A percentile compares a stretch with the other conserved stretches of the same genome.
Evolutionary conservation across 139 green algal species (phyloP).

Genomic region (Chlamydomonas schloesseri): DNA sequence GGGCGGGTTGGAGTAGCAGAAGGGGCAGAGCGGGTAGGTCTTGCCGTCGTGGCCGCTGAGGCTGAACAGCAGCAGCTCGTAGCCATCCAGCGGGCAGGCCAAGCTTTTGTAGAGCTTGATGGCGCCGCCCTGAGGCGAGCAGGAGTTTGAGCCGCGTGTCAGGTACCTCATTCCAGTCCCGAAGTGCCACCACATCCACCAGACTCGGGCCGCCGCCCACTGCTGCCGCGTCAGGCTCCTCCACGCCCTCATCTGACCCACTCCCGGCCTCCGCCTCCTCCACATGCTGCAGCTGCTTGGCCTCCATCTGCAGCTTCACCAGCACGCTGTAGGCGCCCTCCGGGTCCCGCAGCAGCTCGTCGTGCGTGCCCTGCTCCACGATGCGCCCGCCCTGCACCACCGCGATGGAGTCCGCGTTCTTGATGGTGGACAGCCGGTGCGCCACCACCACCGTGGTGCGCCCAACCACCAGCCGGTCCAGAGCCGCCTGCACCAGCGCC

Average conservation of each 20-base stretch:
- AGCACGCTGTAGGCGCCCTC: slow-evolving; percentile 74
- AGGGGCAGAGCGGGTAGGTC: slow-evolving; percentile 88
- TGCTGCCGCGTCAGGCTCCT: too few species aligned
- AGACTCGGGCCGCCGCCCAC: too few species aligned
- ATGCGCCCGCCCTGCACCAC: slow-evolving; percentile 64
- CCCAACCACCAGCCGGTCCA: slow-evolving; percentile 74
- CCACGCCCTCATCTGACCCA: neutral
- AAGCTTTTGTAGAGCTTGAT: slow-evolving; percentile 91
- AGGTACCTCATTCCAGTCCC: too few species aligned
- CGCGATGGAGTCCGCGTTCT: slow-evolving; percentile 85
- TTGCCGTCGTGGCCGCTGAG: slow-evolving; percentile 88
- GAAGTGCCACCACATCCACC: too few species aligned
- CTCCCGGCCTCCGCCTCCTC: neutral
- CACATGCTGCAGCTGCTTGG: slow-evolving; percentile 8
- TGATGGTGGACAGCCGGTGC: slow-evolving; percentile 89
- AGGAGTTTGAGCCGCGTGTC: too few species aligned
- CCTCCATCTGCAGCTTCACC: slow-evolving; percentile 74
- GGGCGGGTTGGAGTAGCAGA: slow-evolving; percentile 92
- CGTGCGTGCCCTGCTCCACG: slow-evolving; percentile 65
- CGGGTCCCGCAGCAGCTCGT: slow-evolving; percentile 62
- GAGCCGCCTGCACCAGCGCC: slow-evolving; percentile 67
- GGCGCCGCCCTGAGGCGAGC: slow-evolving; percentile 60
- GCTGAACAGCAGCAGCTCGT: slow-evolving; percentile 92
- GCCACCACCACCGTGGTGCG: slow-evolving; percentile 92
- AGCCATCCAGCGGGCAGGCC: slow-evolving; percentile 86